phyloP scores from a whole-genome alignment of 176 grass and related monocot genomes.

The Eleusine indica region DNA sequence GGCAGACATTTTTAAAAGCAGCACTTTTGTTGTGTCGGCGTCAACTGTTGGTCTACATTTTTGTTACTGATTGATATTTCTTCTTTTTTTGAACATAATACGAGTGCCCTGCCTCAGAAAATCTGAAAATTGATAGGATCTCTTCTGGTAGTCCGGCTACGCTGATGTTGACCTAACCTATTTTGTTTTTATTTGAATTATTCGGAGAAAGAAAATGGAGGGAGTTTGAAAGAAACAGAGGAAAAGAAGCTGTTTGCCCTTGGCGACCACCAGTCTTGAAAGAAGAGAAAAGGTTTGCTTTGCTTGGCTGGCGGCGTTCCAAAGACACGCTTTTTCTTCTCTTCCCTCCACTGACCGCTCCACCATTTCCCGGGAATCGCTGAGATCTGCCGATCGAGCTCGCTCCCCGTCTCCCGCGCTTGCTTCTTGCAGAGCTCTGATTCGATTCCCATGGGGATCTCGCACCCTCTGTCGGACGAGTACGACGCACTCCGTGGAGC shows the following conservation, averaged over 20 bases:
- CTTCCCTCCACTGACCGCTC: not conserved
- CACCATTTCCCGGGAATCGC: not conserved
- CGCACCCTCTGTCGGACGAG: constrained; percentile 62
- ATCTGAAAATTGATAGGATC: no score
- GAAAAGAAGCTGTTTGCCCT: not conserved
- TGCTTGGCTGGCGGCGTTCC: not conserved
- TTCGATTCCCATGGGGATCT: constrained; percentile 41
- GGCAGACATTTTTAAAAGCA: not conserved
- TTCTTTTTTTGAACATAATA: no score
- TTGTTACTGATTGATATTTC: not conserved
- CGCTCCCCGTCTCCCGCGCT: no score
- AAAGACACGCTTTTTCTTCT: constrained; percentile 13
- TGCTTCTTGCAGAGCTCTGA: not conserved
- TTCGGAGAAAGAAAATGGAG: not conserved
- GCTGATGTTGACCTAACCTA: not conserved
- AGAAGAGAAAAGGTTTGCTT: not conserved
- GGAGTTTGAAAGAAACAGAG: not conserved
- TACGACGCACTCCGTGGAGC: constrained; percentile 42
- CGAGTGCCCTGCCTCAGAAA: not conserved
- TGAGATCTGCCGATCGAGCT: constrained; percentile 30
- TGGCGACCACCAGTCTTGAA: not conserved
- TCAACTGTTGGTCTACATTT: not conserved
- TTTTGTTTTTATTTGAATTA: not conserved
- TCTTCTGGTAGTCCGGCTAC: not conserved
- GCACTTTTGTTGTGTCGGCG: not conserved